A percentile compares a stretch with the other conserved stretches of the same genome.
phyloP scores from a whole-genome alignment of 83 land plant species.

The Diphasiastrum complanatum region DNA sequence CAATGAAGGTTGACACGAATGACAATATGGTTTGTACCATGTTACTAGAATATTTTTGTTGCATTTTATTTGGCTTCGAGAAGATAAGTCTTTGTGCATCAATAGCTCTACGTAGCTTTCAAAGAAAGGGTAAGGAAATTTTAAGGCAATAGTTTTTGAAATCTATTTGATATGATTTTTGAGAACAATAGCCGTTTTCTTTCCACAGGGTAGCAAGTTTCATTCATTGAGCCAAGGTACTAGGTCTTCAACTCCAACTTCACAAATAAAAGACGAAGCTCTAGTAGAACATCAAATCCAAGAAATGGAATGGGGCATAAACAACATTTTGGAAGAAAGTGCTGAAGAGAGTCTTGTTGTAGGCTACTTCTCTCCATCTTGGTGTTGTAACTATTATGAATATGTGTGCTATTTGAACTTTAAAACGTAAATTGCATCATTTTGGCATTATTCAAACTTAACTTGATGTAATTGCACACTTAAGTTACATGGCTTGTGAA shows the following conservation, averaged over 20 bases:
- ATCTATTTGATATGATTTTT: neutral
- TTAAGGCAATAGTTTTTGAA: neutral
- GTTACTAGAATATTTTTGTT: too few species aligned
- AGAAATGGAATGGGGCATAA: conserved; percentile 15
- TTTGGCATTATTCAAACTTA: too few species aligned
- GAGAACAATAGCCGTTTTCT: too few species aligned
- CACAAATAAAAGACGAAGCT: conserved; percentile 21
- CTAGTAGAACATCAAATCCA: conserved; percentile 10
- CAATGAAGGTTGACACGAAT: neutral
- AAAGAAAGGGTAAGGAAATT: neutral
- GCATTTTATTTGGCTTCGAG: too few species aligned
- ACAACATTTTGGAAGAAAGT: conserved; percentile 23
- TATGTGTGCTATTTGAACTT: too few species aligned
- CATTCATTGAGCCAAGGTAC: conserved; percentile 22
- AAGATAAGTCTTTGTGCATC: too few species aligned
- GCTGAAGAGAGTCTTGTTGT: conserved; percentile 16
- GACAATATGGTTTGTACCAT: too few species aligned
- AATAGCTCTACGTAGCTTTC: neutral
- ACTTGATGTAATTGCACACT: too few species aligned
- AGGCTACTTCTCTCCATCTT: too few species aligned
- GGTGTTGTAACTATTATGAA: too few species aligned
- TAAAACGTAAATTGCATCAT: too few species aligned
- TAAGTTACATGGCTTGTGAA: too few species aligned
- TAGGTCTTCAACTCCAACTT: neutral
- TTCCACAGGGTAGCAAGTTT: conserved; percentile 21